Percentiles rank a stretch among this genome's conserved stretches.
Evolutionary conservation across 2,329 filamentous ascomycete species (phyloP).

Genomic region (Thielaviopsis euricoi): DNA sequence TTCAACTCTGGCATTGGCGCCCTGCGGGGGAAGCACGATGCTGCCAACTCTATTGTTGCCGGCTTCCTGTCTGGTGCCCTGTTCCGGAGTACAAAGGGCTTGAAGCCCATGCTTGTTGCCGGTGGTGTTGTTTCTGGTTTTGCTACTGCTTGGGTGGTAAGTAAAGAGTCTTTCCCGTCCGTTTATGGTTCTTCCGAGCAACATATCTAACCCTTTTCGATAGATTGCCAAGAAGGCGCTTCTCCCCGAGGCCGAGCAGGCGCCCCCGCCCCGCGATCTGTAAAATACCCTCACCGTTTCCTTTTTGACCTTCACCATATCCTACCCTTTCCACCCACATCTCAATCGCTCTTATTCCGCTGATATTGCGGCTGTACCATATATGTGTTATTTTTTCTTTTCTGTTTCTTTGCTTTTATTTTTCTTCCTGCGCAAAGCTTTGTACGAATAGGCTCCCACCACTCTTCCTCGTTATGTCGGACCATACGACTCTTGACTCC

Average conservation of each 20-base stretch:
- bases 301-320: background rate
- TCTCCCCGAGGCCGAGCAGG: slow-evolving; percentile 9
- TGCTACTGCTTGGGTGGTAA: slow-evolving; percentile 81
- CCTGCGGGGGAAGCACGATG: slow-evolving; percentile 70
- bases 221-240: slow-evolving; percentile 13
- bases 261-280: slow-evolving; percentile 8
- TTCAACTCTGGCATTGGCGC: slow-evolving; percentile 74
- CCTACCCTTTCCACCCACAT: no score
- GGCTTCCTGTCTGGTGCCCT: slow-evolving; percentile 81
- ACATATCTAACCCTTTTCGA: slow-evolving; percentile 3
- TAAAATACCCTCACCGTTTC: slow-evolving; percentile 2
- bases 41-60: slow-evolving; percentile 72
- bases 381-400: slow-evolving; percentile 19
- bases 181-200: background rate
- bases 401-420: background rate
- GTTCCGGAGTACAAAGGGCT: slow-evolving; percentile 87
- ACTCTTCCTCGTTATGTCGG: background rate
- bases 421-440: slow-evolving; percentile 1
- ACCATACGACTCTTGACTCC: background rate
- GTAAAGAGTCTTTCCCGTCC: slow-evolving; percentile 25
- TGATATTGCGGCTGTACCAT: slow-evolving; percentile 10
- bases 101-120: slow-evolving; percentile 88
- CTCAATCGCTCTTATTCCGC: slow-evolving; percentile 2
- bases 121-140: slow-evolving; percentile 74
- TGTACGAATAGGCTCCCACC: slow-evolving; percentile 11